These are phyloP conservation scores for Exophiala sp. DNA, from an alignment of 2,329 filamentous ascomycete genomes.

Conservation along the genomic window DNA sequence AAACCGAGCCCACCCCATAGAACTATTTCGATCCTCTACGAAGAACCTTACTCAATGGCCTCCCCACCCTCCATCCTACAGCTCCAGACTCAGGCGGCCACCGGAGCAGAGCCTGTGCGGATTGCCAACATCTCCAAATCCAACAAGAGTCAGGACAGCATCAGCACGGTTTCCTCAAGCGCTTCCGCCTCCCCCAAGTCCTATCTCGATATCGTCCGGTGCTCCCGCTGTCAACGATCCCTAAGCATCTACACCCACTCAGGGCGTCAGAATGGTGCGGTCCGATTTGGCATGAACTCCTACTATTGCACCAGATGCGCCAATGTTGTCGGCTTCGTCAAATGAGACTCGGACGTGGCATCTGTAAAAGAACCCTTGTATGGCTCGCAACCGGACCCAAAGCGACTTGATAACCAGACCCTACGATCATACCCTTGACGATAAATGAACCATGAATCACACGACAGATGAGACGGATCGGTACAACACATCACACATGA, in stretches of 20 bases:
- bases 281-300: constrained; percentile 46
- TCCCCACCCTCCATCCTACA: constrained; percentile 25
- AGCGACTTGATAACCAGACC: not conserved
- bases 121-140: constrained; percentile 2
- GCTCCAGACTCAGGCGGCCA: constrained; percentile 23
- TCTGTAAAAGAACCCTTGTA: not conserved
- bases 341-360: constrained; percentile 12
- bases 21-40: not conserved
- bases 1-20: not conserved
- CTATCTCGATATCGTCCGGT: constrained; percentile 41
- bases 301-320: constrained; percentile 40
- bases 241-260: constrained; percentile 38
- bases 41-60: constrained; percentile 13
- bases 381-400: not conserved
- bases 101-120: constrained; percentile 11
- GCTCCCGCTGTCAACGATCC: constrained; percentile 45
- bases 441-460: not conserved
- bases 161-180: constrained; percentile 24
- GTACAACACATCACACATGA: constrained; percentile 3
- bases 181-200: constrained; percentile 20
- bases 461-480: constrained; percentile 4
- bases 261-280: constrained; percentile 32
- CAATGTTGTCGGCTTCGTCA: constrained; percentile 28
- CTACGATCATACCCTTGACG: not conserved
- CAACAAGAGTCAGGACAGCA: constrained; percentile 25